Base-by-base conservation (phyloP, 2,329 filamentous ascomycete species). In the Trichoderma arundinaceum region DNA sequence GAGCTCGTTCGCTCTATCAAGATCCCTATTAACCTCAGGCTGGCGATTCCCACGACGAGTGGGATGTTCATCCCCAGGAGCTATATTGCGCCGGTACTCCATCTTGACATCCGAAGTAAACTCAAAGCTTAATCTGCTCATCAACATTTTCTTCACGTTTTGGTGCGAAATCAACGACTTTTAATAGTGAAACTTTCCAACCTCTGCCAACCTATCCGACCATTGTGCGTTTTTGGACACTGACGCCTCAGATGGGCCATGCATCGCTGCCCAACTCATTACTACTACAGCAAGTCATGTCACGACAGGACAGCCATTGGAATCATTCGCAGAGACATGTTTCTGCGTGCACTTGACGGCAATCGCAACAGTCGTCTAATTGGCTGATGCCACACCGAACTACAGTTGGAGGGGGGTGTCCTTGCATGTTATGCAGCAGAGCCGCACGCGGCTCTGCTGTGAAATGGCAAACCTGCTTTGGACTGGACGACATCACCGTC, bases 41-140 rank as follows among this genome's bases (percentile, higher is more conserved):
- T 65, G 64, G 3, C 5, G 28, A 41, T 52, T 19, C 22, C 52
- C 39, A 12, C 7, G 35, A 15, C 19, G 60, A 9, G 4, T 38
- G 17, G n/a, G 49, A 10, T 46, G 39, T 9, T 28, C 39, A 3
- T 35, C 39, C 7, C 7, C 32, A 8, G 22, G 4, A 9, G n/a
- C 15, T 33, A 59, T 19, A 32, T 48, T 48, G 12, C 28, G 32
- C 32, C 10, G 12, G 17, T 44, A 46, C 39, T 35, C 28, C 32
- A 39, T 44, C 22, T 22, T 46, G 49, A 13, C 17, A 17, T 28
- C 38, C 3, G 39, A 44, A 15, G 60, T 38, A 17, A 63, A 62
- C n/a, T 44, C 46, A n/a, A 62, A 22, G 7, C 12, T n/a, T 1
- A 62, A 33, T 35, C 58, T n/a, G n/a, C 39, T 43, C 19, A 62